These are phyloP conservation scores for Apiospora aurea DNA, from an alignment of 2,329 filamentous ascomycete species.

Conservation along the genomic window DNA sequence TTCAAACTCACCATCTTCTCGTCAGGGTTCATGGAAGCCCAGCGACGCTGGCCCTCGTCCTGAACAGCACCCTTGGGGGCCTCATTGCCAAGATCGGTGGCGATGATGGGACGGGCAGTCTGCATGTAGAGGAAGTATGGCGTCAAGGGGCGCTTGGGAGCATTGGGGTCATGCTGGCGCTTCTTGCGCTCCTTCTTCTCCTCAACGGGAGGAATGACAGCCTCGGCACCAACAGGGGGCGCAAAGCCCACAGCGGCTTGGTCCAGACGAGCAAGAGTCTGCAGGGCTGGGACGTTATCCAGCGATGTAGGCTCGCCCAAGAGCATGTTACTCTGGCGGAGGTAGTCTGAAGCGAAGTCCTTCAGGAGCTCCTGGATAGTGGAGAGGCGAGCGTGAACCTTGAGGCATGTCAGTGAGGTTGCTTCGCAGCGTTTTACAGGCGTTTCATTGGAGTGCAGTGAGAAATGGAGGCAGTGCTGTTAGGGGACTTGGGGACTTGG, in stretches of 20 bases:
- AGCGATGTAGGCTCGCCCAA: constrained; percentile 68
- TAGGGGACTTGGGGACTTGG: constrained; percentile 9
- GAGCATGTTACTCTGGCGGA: constrained; percentile 86
- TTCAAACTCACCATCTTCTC: constrained; percentile 67
- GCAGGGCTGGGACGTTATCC: constrained; percentile 50
- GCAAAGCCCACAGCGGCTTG: constrained; percentile 48
- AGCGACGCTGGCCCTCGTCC: constrained; percentile 84
- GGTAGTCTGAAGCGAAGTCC: constrained; percentile 81
- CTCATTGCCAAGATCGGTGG: constrained; percentile 75
- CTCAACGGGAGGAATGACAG: constrained; percentile 55
- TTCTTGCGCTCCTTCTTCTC: constrained; percentile 92
- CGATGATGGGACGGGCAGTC: constrained; percentile 83
- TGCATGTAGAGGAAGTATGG: constrained; percentile 97
- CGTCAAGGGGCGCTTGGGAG: constrained; percentile 91
- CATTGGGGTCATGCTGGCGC: constrained; percentile 86
- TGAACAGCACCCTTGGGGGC: constrained; percentile 87
- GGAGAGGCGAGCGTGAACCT: constrained; percentile 81
- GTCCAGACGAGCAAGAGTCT: constrained; percentile 58
- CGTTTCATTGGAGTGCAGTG: background rate
- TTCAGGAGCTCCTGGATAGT: constrained; percentile 82
- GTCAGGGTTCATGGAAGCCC: constrained; percentile 76
- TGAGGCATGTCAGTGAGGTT: constrained; percentile 45
- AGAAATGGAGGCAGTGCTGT: background rate
- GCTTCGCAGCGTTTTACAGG: background rate
- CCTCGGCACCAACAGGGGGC: constrained; percentile 31